Evolutionary conservation across 2,329 filamentous ascomycete species (phyloP), one percentile per base, ranked within the genome.

Genomic region (Colletotrichum higginsianum): DNA sequence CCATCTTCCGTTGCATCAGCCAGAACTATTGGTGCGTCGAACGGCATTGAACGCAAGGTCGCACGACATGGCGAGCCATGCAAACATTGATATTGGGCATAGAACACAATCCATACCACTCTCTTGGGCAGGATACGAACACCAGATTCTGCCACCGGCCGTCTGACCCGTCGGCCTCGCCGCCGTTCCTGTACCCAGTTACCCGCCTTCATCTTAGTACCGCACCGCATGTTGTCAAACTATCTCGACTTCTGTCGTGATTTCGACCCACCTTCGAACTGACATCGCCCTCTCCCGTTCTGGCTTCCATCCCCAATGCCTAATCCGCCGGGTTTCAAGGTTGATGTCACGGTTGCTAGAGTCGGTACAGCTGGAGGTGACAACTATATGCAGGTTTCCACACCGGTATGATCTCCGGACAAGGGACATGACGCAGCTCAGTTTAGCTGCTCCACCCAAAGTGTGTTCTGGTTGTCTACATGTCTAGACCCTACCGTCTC

Each of bases 81-180:
- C n/a, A 26, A 18, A 30, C 55, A 49, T 70, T 53, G 58, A 21
- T 46, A 49, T 44, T 47, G 60, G 52, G 52, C 46, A 44, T 21
- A 30, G 35, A 44, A 40, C 38, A 21, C 53, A 47, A 15, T 26
- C 35, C 50, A 50, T 44, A n/a, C 16, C 16, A 50, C 50, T 30
- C 47, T 16, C 44, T 47, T 56, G 16, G 38, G 46, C 18, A 53
- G 55, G 26, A 69, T 55, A 65, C 57, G 23, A 49, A 53, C 55
- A 64, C 60, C 69, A 69, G 67, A 67, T 72, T 68, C 62, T 67
- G 67, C 40, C 53, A 65, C 56, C 15, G 57, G 35, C 68, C 68
- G 68, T 67, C 68, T 46, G 30, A 9, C 30, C 26, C 18, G 4
- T 53, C 13, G 8, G 16, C 38, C 38, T 38, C 18, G 35, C 18